These are phyloP conservation scores for Daphne laureola DNA, from an alignment of 441 rosid genomes.

Conservation along the genomic window DNA sequence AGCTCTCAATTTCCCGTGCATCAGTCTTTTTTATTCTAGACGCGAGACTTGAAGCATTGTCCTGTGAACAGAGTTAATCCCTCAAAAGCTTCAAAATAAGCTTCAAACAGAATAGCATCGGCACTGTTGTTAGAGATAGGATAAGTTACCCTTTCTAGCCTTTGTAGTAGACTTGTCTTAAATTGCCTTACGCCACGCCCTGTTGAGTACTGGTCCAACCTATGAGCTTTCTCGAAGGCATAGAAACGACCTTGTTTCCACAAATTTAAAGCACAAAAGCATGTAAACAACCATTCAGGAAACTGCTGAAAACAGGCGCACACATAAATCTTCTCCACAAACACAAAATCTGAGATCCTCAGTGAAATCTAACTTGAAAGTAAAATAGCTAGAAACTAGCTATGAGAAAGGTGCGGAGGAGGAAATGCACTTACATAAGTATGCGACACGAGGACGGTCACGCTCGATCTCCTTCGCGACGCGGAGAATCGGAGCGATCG, in stretches of 20 bases:
- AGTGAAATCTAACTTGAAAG: no score
- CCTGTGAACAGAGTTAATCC: conserved; percentile 39
- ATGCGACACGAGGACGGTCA: conserved; percentile 96
- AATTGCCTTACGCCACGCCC: conserved; percentile 75
- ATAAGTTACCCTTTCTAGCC: conserved; percentile 48
- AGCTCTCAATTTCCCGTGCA: conserved; percentile 94
- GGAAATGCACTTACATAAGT: conserved; percentile 52
- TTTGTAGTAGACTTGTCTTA: conserved; percentile 52
- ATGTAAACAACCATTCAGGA: no score
- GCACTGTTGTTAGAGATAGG: not conserved
- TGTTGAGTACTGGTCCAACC: conserved; percentile 47
- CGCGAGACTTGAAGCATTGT: conserved; percentile 93
- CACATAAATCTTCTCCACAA: no score
- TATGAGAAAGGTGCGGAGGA: not conserved
- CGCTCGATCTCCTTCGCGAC: conserved; percentile 81
- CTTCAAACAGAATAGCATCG: not conserved
- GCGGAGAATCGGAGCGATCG: conserved; percentile 86
- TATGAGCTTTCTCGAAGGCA: conserved; percentile 67
- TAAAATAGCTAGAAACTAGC: not conserved
- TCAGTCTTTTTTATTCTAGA: conserved; percentile 90
- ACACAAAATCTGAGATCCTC: no score
- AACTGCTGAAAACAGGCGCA: no score
- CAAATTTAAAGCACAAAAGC: not conserved
- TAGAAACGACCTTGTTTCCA: conserved; percentile 55
- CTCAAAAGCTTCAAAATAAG: not conserved